Evolutionary conservation across 2,329 filamentous ascomycete species (phyloP), one percentile per base, ranked within the genome.

Genomic region (Fusarium nurragi): DNA sequence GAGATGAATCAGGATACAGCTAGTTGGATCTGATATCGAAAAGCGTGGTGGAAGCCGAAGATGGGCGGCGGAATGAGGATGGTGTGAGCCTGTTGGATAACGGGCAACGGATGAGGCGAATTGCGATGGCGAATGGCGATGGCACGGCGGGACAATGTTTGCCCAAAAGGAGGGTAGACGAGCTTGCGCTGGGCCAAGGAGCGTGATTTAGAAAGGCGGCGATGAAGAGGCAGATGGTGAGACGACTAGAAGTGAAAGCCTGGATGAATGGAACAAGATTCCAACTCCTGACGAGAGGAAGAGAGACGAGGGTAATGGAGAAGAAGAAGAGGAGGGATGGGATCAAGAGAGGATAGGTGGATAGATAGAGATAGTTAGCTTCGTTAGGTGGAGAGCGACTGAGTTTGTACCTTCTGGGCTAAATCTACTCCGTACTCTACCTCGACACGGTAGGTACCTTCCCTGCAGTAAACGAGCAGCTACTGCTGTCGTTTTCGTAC

Each of bases 251-350:
- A 80, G 76, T 75, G 73, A 77, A 75, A 71, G 76, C 75, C 54
- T 56, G 63, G 78, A 79, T 83, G 79, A 78, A 76, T 76, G 77
- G 72, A 76, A 73, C 38, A 69, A 61, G 69, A 71, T 74, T 76
- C 71, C 75, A 77, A 73, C 75, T 77, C 74, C 72, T 67, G 53
- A 60, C 64, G 71, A 69, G 63, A 62, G 61, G 65, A 70, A 68
- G 72, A 73, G 63, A 70, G 69, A 73, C 51, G 53, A 25, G 56
- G 67, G 64, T 72, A 65, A 55, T 62, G 60, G 55, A 58, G 65
- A 54, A 67, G 57, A 45, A 59, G 61, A 66, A 62, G 60, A 66
- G 66, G 60, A 64, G 70, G 70, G 65, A 65, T 62, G 54, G 26
- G 56, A 49, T 51, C 54, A 54, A 60, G 54, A 63, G 64, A 68